These are phyloP conservation scores for Neurospora pannonica DNA, from an alignment of 495 filamentous ascomycete species.

Conservation along the genomic window DNA sequence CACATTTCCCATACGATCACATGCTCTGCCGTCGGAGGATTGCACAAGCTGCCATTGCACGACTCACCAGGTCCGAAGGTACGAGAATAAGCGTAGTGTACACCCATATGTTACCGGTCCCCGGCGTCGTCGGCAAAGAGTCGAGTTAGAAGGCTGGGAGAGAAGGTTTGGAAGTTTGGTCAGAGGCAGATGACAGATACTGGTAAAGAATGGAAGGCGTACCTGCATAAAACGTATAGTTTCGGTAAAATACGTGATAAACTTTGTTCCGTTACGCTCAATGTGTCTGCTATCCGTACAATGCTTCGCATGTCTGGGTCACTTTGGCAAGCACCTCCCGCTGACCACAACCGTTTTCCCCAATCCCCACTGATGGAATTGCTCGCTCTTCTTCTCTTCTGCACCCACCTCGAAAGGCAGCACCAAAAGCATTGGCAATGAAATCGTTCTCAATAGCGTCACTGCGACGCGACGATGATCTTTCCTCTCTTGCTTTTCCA, in stretches of 20 bases:
- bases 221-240: background rate
- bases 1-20: background rate
- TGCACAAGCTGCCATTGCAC: background rate
- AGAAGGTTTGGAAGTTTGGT: background rate
- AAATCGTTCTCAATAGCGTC: background rate
- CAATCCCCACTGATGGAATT: background rate
- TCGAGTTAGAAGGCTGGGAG: background rate
- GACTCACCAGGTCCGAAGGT: background rate
- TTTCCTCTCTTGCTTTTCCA: background rate
- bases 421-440: background rate
- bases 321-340: background rate
- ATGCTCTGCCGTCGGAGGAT: background rate
- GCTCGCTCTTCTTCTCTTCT: background rate
- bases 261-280: background rate
- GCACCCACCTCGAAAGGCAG: background rate
- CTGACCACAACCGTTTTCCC: background rate
- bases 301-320: background rate
- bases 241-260: background rate
- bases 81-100: background rate
- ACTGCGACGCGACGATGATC: background rate
- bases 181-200: background rate
- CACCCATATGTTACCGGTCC: background rate
- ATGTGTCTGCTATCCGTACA: background rate
- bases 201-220: background rate
- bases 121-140: background rate